Evolutionary conservation across 2,329 filamentous ascomycete species (phyloP).

Genomic region (Colletotrichum sidae): DNA sequence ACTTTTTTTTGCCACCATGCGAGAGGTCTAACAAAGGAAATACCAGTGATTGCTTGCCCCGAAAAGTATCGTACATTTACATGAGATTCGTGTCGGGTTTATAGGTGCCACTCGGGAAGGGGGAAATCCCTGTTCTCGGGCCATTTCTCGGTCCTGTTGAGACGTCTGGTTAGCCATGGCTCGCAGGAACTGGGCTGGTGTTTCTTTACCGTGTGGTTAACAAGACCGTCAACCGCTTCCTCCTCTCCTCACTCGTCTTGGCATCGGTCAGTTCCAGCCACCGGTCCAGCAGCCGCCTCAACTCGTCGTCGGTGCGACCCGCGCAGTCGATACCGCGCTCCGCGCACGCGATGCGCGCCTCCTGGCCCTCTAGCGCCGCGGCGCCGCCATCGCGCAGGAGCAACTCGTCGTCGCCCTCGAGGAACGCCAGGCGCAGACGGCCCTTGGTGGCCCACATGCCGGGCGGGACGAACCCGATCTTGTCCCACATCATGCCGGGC

Average conservation of each 20-base stretch:
- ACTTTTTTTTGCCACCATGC: too few relatives aligned
- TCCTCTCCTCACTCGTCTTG: conserved; percentile 50
- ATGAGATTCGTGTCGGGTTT: conserved; percentile 9
- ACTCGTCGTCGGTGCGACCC: conserved; percentile 66
- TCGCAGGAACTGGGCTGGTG: background rate
- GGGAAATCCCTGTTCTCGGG: conserved; percentile 54
- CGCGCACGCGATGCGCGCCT: conserved; percentile 77
- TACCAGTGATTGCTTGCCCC: too few relatives aligned
- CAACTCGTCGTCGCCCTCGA: conserved; percentile 78
- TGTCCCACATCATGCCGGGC: conserved; percentile 62
- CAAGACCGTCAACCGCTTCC: conserved; percentile 52
- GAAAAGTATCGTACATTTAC: conserved; percentile 19
- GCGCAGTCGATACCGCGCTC: conserved; percentile 74
- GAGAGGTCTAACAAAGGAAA: too few relatives aligned
- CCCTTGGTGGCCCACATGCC: conserved; percentile 67
- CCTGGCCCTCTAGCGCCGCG: conserved; percentile 66
- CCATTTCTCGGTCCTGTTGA: conserved; percentile 52
- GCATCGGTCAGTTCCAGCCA: conserved; percentile 62
- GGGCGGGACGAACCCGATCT: conserved; percentile 59
- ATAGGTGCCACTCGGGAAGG: conserved; percentile 56
- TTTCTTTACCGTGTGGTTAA: conserved; percentile 54
- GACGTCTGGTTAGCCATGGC: conserved; percentile 27
- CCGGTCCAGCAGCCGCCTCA: conserved; percentile 58
- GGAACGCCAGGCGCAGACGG: conserved; percentile 66
- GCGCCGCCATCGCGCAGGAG: conserved; percentile 73